A percentile compares a stretch with the other conserved stretches of the same genome.
phyloP scores from a whole-genome alignment of 176 grass and related monocot species.

The Lolium rigidum region DNA sequence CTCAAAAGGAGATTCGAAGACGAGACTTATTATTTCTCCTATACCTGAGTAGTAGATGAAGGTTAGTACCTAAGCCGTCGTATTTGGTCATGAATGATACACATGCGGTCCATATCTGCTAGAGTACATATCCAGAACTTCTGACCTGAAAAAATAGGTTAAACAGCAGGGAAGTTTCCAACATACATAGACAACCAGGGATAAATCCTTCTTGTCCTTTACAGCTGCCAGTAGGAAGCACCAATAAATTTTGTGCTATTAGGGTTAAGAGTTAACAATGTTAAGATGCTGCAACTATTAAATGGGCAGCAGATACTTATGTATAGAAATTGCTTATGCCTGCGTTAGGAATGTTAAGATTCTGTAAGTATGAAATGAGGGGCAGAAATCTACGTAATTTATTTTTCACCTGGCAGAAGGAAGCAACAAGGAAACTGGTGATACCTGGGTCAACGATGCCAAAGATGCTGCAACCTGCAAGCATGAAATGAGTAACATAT shows the following conservation, averaged over 20 bases:
- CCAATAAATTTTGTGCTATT: background rate
- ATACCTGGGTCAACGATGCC: constrained; percentile 15
- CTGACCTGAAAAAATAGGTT: background rate
- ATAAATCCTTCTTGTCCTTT: background rate
- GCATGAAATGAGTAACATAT: constrained; percentile 19
- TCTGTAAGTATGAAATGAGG: background rate
- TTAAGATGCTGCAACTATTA: constrained; percentile 19
- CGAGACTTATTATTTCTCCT: background rate
- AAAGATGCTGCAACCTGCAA: constrained; percentile 23
- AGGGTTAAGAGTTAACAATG: constrained; percentile 8
- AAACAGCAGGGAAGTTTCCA: background rate
- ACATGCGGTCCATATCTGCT: background rate
- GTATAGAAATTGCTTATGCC: background rate
- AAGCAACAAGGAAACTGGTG: constrained; percentile 6
- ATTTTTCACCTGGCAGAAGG: background rate
- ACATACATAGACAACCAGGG: background rate
- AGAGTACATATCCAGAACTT: constrained; percentile 28
- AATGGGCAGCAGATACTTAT: background rate
- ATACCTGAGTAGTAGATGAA: constrained; percentile 7
- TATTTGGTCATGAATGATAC: constrained; percentile 1
- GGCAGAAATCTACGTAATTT: background rate
- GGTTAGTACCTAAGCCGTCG: background rate
- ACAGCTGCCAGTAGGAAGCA: constrained; percentile 19
- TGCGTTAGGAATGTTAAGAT: constrained; percentile 20
- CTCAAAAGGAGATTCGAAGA: constrained; percentile 35